Percentiles rank a stretch among this genome's conserved stretches.
Evolutionary conservation across 208 protist genomes (phyloP).

Genomic region (Kentomonas sorsogonicus): DNA sequence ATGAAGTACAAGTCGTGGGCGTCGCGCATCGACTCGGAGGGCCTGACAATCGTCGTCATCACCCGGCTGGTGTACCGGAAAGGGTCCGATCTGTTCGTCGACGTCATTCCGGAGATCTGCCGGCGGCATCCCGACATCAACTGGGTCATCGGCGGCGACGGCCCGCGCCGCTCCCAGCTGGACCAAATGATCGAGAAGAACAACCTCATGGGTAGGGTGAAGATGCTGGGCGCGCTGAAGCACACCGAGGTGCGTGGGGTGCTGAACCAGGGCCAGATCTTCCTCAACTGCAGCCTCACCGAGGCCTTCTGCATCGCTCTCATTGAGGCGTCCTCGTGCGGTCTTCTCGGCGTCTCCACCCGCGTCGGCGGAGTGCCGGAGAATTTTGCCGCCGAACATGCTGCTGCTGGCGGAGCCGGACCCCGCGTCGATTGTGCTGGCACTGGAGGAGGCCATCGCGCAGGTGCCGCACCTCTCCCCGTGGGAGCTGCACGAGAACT

Average conservation of each 20-base stretch:
- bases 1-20: slow-evolving; percentile 91
- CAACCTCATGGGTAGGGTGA: slow-evolving; percentile 94
- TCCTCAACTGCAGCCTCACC: slow-evolving; percentile 97
- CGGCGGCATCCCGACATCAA: slow-evolving; percentile 85
- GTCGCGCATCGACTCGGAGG: slow-evolving; percentile 74
- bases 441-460: slow-evolving; percentile 67
- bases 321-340: slow-evolving; percentile 95
- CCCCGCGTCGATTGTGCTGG: slow-evolving; percentile 60
- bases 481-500: slow-evolving; percentile 85
- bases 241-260: slow-evolving; percentile 89
- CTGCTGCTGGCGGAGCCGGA: slow-evolving; percentile 90
- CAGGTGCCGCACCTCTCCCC: slow-evolving; percentile 69
- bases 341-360: slow-evolving; percentile 94
- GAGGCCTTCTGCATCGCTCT: slow-evolving; percentile 99
- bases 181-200: slow-evolving; percentile 97
- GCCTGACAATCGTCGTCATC: slow-evolving; percentile 94
- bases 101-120: slow-evolving; percentile 96
- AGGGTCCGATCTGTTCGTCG: slow-evolving; percentile 94
- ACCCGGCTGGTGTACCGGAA: slow-evolving; percentile 97
- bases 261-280: slow-evolving; percentile 96
- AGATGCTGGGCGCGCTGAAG: slow-evolving; percentile 93
- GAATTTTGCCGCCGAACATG: slow-evolving; percentile 94
- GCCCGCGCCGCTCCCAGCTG: slow-evolving; percentile 91
- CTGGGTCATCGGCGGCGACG: slow-evolving; percentile 97
- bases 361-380: slow-evolving; percentile 97